Percentiles rank a stretch among this genome's conserved stretches.
These are phyloP conservation scores for Suillus hirtellus DNA, from an alignment of 768 basidiomycete species.

Conservation along the genomic window DNA sequence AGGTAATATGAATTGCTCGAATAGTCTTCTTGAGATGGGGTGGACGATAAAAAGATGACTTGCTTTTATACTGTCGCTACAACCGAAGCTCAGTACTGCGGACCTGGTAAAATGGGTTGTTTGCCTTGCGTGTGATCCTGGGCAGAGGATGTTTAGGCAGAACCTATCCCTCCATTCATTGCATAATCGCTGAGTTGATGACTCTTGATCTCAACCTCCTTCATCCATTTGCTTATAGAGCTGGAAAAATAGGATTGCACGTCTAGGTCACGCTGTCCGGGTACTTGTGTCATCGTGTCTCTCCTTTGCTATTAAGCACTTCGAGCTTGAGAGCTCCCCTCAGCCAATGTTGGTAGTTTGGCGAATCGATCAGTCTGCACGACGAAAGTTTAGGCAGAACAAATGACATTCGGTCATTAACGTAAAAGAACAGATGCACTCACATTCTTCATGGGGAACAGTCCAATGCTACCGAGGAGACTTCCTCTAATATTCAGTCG, in stretches of 20 bases:
- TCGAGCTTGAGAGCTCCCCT: background rate
- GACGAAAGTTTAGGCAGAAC: background rate
- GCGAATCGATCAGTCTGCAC: background rate
- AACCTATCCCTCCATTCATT: background rate
- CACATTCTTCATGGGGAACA: background rate
- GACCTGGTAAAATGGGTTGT: too few species aligned
- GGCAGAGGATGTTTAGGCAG: background rate
- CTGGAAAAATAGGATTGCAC: background rate
- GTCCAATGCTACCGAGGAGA: background rate
- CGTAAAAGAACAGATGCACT: too few species aligned
- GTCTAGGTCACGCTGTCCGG: background rate
- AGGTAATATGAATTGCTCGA: background rate
- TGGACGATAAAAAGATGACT: too few species aligned
- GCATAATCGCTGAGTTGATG: background rate
- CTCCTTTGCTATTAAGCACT: background rate
- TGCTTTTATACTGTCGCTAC: too few species aligned
- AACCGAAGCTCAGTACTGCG: too few species aligned
- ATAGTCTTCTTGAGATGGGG: too few species aligned
- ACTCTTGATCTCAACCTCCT: background rate
- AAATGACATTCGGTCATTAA: too few species aligned
- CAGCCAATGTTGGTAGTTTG: background rate
- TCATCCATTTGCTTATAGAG: background rate
- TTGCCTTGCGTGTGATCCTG: background rate
- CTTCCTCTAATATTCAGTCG: background rate
- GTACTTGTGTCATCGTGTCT: background rate